phyloP scores from a whole-genome alignment of 208 protist species.

The Leishmania tarentolae region DNA sequence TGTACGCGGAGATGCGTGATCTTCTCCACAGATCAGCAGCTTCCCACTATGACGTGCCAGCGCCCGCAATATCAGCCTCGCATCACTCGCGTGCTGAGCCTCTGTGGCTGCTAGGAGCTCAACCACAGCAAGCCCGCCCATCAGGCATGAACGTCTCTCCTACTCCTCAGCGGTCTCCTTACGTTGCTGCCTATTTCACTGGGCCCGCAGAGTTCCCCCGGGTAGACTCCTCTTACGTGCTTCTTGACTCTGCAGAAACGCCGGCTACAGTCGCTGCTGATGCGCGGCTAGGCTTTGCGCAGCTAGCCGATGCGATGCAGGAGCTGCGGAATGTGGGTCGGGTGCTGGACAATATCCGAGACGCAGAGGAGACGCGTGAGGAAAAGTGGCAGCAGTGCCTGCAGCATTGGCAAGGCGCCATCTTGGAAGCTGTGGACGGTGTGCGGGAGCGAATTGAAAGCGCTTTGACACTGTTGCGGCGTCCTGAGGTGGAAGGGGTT shows the following conservation, averaged over 20 bases:
- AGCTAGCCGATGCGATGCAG: constrained; percentile 23
- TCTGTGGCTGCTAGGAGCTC: constrained; percentile 3
- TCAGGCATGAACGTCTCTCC: neutral
- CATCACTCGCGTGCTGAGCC: constrained; percentile 15
- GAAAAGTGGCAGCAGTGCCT: constrained; percentile 20
- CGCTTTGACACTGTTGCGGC: neutral
- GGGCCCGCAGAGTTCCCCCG: neutral
- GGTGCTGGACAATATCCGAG: constrained; percentile 49
- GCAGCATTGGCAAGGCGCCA: constrained; percentile 30
- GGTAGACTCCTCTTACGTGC: neutral
- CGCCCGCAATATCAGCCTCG: neutral
- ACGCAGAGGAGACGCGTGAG: constrained; percentile 22
- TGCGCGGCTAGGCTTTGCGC: constrained; percentile 11
- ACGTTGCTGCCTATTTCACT: neutral
- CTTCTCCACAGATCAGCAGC: constrained; percentile 19
- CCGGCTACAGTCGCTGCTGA: neutral
- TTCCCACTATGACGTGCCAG: neutral
- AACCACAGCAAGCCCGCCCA: neutral
- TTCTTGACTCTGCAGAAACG: neutral
- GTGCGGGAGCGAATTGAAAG: constrained; percentile 14
- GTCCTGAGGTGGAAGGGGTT: neutral
- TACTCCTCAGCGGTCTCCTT: neutral
- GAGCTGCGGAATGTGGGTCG: constrained; percentile 55
- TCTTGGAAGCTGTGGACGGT: constrained; percentile 23
- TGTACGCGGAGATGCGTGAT: constrained; percentile 45